Evolutionary conservation across 2,329 filamentous ascomycete genomes (phyloP).

Genomic region (Fonsecaea pugnacius): DNA sequence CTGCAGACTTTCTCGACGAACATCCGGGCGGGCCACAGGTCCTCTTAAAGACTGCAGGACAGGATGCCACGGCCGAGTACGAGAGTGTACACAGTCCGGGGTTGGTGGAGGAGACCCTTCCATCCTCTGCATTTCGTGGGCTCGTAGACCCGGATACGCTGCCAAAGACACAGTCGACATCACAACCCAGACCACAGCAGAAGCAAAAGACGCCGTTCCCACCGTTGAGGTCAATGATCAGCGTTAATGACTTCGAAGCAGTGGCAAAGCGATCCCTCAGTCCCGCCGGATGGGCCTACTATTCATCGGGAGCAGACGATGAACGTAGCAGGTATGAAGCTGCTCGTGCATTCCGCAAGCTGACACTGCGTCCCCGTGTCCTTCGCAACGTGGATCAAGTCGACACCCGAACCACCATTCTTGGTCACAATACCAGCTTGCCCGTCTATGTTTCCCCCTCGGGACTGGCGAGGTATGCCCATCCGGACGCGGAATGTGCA

Average conservation of each 20-base stretch:
- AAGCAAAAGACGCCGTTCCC: constrained; percentile 32
- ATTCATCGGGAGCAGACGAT: constrained; percentile 27
- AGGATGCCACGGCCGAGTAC: constrained; percentile 54
- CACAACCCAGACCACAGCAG: background rate
- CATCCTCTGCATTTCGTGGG: constrained; percentile 24
- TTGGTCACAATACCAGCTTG: constrained; percentile 43
- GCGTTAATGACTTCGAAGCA: constrained; percentile 46
- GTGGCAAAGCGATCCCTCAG: constrained; percentile 40
- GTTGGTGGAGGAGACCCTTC: constrained; percentile 42
- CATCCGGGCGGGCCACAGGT: constrained; percentile 89
- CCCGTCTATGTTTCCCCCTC: constrained; percentile 51
- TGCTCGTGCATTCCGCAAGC: constrained; percentile 48
- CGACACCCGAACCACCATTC: constrained; percentile 43
- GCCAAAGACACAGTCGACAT: background rate
- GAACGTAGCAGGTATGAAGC: constrained; percentile 32
- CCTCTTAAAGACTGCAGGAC: constrained; percentile 79
- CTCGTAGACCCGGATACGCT: constrained; percentile 21
- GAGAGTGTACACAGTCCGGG: constrained; percentile 30
- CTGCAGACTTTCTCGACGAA: constrained; percentile 72
- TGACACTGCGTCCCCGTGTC: constrained; percentile 54
- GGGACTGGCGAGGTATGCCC: constrained; percentile 46
- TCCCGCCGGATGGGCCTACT: constrained; percentile 25
- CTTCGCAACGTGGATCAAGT: constrained; percentile 47
- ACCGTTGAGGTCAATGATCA: constrained; percentile 43
- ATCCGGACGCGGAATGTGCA: constrained; percentile 43